Percentiles rank a stretch among this genome's conserved stretches.
Evolutionary conservation across 2,329 filamentous ascomycete genomes (phyloP).

Genomic region (Aspergillus oerlinghausenensis): DNA sequence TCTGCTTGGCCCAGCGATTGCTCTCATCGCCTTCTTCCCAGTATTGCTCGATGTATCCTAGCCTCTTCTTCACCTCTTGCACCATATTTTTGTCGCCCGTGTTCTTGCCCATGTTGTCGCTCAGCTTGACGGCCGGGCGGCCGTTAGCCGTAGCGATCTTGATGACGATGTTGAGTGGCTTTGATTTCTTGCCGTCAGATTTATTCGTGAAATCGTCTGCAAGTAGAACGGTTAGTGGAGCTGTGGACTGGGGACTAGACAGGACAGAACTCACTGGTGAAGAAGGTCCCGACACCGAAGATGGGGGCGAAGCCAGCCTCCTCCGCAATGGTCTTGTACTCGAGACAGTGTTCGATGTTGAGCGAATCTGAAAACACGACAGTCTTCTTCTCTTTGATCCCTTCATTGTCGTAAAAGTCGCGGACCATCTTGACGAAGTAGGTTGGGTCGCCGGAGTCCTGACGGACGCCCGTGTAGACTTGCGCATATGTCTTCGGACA

Average conservation of each 20-base stretch:
- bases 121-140: constrained; percentile 84
- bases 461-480: constrained; percentile 76
- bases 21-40: constrained; percentile 85
- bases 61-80: constrained; percentile 72
- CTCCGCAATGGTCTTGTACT: constrained; percentile 83
- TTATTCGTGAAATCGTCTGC: constrained; percentile 74
- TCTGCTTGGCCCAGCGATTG: constrained; percentile 63
- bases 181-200: constrained; percentile 73
- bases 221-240: background rate
- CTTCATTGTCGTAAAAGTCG: constrained; percentile 71
- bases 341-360: constrained; percentile 82
- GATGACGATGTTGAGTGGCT: constrained; percentile 94
- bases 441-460: constrained; percentile 83
- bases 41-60: constrained; percentile 79
- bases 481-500: constrained; percentile 67
- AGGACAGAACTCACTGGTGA: constrained; percentile 61
- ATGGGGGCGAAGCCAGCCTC: constrained; percentile 74
- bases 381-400: constrained; percentile 74
- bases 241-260: background rate
- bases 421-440: constrained; percentile 75
- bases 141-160: constrained; percentile 85
- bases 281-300: constrained; percentile 91
- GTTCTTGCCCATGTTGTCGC: constrained; percentile 88
- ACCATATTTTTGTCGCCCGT: constrained; percentile 80
- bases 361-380: constrained; percentile 96